Base-by-base conservation (phyloP, 306 rosid genomes). In the Quercus ilex region DNA sequence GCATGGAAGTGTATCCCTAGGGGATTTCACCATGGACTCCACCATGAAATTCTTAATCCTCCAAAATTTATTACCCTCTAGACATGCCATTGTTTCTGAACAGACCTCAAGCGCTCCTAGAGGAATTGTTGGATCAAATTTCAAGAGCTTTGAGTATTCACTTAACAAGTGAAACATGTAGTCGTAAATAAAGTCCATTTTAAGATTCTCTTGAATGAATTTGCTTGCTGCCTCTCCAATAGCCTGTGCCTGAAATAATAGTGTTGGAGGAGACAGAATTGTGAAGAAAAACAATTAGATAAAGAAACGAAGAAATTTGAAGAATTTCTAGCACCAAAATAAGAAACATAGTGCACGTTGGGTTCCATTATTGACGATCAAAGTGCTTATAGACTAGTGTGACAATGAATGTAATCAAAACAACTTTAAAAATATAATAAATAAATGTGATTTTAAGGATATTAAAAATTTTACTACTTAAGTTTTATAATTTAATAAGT, bases 151-250 rank as follows among this genome's bases (percentile, higher is more conserved):
- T 65, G 88, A 85, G 80, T 88, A 88, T 8, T 46, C 69, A 18
- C 20, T 76, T 19, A 88, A 55, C 10, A 79, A 49, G 70, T 88
- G 86, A 55, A 86, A 82, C 86, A 83, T 86, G 64, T 83, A 88
- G 71, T 88, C 91, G 69, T 88, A 88, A 55, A 88, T 89, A 53
- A 69, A 65, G n/a, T 84, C 82, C 86, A 88, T 86, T 55, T 55
- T 86, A 14, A 88, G 63, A 33, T 88, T 75, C 17, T 86, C 86
- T 19, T 43, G 56, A 4, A 86, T 63, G 74, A 56, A 88, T 19
- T 77, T 30, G 0, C 80, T 79, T 77, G 86, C 91, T 49, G 23
- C 73, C 11, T 70, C 35, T 9, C 89, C 91, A 69, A 88, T 83
- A 1, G 28, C 71, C 3, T 81, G 55, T 76, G 91, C 69, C 69